Percentiles rank a stretch among this genome's conserved stretches.
These are phyloP conservation scores for Colletotrichum simmondsii DNA, from an alignment of 2,329 filamentous ascomycete genomes.

Conservation along the genomic window DNA sequence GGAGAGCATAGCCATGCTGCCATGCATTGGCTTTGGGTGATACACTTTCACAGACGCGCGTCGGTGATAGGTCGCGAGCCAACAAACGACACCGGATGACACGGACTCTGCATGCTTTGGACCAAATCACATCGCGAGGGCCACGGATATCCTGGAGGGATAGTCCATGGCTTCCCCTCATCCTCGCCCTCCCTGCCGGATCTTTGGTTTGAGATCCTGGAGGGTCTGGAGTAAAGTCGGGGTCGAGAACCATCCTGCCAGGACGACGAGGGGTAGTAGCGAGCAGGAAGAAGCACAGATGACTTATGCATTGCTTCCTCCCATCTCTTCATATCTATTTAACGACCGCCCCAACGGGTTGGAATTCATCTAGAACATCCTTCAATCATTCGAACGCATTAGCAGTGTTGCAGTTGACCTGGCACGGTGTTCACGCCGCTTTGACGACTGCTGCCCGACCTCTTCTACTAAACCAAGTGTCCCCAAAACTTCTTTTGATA, in stretches of 20 bases:
- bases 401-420: conserved; percentile 24
- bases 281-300: background rate
- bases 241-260: conserved; percentile 19
- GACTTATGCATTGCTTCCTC: background rate
- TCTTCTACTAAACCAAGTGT: background rate
- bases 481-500: background rate
- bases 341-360: conserved; percentile 17
- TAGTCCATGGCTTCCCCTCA: conserved; percentile 25
- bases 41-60: conserved; percentile 25
- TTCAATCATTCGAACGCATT: background rate
- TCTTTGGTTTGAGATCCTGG: conserved; percentile 22
- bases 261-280: background rate
- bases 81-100: conserved; percentile 27
- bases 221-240: conserved; percentile 31
- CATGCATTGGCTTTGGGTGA: conserved; percentile 21
- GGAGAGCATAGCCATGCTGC: conserved; percentile 26
- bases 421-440: conserved; percentile 19
- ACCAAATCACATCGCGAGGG: conserved; percentile 19
- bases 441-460: background rate
- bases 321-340: conserved; percentile 22
- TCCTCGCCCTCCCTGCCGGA: conserved; percentile 8
- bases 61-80: conserved; percentile 28
- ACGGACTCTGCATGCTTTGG: conserved; percentile 23
- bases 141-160: conserved; percentile 8
- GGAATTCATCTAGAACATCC: background rate